These are phyloP conservation scores for Entophlyctis luteolus DNA, from an alignment of 192 early-diverging fungal genomes.

Conservation along the genomic window DNA sequence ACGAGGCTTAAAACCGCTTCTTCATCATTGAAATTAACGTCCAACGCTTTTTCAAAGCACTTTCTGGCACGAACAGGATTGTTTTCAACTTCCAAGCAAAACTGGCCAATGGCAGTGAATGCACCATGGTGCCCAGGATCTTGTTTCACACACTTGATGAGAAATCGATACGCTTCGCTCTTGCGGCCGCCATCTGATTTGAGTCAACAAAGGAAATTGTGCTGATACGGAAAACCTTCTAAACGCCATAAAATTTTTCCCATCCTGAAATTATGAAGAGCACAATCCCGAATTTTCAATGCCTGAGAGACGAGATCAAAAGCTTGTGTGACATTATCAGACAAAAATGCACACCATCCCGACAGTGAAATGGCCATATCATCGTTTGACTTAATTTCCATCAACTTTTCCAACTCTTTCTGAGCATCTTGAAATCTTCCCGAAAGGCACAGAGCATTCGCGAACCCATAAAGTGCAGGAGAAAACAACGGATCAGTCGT, in stretches of 20 bases:
- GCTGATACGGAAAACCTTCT: conserved; percentile 41
- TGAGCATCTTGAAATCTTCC: conserved; percentile 1
- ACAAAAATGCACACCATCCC: too few species aligned
- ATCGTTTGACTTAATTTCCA: neutral
- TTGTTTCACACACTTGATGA: conserved; percentile 67
- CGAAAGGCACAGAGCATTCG: neutral
- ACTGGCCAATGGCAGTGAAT: conserved; percentile 79
- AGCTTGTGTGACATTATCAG: neutral
- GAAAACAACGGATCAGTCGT: conserved; percentile 3
- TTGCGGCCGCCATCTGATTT: neutral
- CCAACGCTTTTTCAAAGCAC: conserved; percentile 79
- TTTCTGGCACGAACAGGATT: conserved; percentile 68
- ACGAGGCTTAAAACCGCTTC: conserved; percentile 64
- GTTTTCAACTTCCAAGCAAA: conserved; percentile 65
- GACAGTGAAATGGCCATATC: neutral
- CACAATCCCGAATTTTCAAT: conserved; percentile 27
- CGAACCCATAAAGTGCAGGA: conserved; percentile 7
- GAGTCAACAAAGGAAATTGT: neutral
- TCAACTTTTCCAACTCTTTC: neutral
- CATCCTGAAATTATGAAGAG: conserved; percentile 59
- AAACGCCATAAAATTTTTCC: conserved; percentile 75
- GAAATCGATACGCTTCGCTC: conserved; percentile 49
- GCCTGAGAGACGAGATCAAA: neutral
- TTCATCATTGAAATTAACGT: conserved; percentile 61
- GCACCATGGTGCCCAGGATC: conserved; percentile 57